Base-by-base conservation (phyloP, 768 basidiomycete species). In the Arthromyces matolae region DNA sequence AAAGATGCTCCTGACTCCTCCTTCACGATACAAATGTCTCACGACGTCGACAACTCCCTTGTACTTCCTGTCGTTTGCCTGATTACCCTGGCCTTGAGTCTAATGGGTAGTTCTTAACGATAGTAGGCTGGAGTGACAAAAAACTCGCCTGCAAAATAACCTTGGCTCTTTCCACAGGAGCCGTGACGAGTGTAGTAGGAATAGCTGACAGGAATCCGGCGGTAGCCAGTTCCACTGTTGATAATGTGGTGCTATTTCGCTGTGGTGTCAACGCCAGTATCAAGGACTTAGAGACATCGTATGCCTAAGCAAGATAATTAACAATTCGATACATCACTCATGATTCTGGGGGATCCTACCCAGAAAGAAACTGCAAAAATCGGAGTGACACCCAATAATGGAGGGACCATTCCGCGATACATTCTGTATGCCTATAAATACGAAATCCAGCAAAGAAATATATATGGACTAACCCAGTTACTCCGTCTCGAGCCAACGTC, bases 281-380 rank as follows among this genome's bases (percentile, higher is more conserved):
- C 54, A 98, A 70, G 53, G 84, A 81, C 68, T 97, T 97, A 22
- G 94, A 93, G 42, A 82, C 75, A 64, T 97, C 93, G 62, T 98
- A 99, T 6, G 89, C 93, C 94, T 95, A 53, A 33, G 36, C 9
- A 8, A 10, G 3, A 43, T 14, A 27, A 19, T 27, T 28, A 5
- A 7, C 3, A 14, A 22, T 41, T 38, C 35, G 35, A 40, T 42
- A 42, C 42, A 46, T 20, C 16, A 22, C 29, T 34, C 36, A 22
- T 43, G 51, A 57, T 51, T 38, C 13, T 18, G 16, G 28, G 31
- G 7, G 19, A 46, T 57, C 78, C 49, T 65, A 93, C 94, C 94
- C 94, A 97, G 75, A 99, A 98, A 3, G 93, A 95, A 24, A 98
- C 72, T 3, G 96, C 96, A 60, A 99, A 99, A 61, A 97, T 98